Conservation (phyloP, 2,329 filamentous ascomycete genomes). For the Fusarium poae region DNA sequence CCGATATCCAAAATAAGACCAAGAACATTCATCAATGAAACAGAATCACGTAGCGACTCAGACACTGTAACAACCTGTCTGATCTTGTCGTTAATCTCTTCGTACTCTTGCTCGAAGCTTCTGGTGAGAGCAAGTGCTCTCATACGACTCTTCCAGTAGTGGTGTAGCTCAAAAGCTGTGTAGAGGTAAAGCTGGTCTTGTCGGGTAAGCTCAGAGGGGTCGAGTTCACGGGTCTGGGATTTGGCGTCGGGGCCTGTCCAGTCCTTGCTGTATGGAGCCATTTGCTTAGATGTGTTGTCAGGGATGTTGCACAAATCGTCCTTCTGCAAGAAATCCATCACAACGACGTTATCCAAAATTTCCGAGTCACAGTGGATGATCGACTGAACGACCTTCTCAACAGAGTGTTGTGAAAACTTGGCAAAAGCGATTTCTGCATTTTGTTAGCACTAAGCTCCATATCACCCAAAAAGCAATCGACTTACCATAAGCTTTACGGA, state of each 20-base stretch:
- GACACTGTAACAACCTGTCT: slow-evolving; percentile 88
- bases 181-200: slow-evolving; percentile 96
- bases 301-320: slow-evolving; percentile 93
- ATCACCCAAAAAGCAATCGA: not conserved
- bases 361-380: slow-evolving; percentile 95
- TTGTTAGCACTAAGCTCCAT: slow-evolving; percentile 49
- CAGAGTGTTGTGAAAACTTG: slow-evolving; percentile 87
- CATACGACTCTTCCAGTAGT: slow-evolving; percentile 99
- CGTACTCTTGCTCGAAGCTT: slow-evolving; percentile 89
- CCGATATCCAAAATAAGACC: slow-evolving; percentile 97
- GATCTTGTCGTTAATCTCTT: slow-evolving; percentile 88
- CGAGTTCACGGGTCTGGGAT: slow-evolving; percentile 82
- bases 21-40: slow-evolving; percentile 94
- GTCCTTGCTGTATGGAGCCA: slow-evolving; percentile 96
- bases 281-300: slow-evolving; percentile 88
- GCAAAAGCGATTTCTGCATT: slow-evolving; percentile 83
- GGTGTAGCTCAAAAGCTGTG: slow-evolving; percentile 93
- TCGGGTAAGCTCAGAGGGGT: slow-evolving; percentile 87
- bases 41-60: slow-evolving; percentile 90
- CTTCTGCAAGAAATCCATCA: slow-evolving; percentile 96
- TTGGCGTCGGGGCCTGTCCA: slow-evolving; percentile 91
- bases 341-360: slow-evolving; percentile 87
- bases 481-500: slow-evolving; percentile 87
- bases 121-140: slow-evolving; percentile 87
- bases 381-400: slow-evolving; percentile 89